Evolutionary conservation across 805 yeast genomes (phyloP).

Genomic region (Candida tibetensis): DNA sequence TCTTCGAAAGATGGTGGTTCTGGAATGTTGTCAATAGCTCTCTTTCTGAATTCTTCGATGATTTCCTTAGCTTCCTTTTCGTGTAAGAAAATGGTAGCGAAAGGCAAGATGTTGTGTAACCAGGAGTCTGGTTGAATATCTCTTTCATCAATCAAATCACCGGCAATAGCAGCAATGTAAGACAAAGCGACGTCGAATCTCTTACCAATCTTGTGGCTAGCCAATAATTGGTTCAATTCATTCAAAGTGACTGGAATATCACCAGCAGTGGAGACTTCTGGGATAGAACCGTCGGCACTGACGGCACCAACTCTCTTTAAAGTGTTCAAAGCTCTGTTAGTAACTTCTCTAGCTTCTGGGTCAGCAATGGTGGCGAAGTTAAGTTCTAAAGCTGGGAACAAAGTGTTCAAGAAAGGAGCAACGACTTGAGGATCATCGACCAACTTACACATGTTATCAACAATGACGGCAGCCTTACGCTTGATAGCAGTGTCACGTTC

Average conservation of each 20-base stretch:
- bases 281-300: constrained; percentile 82
- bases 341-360: constrained; percentile 99
- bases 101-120: constrained; percentile 85
- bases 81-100: constrained; percentile 94
- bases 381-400: constrained; percentile 93
- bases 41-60: constrained; percentile 92
- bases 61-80: constrained; percentile 86
- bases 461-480: constrained; percentile 99
- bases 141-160: constrained; percentile 99
- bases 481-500: constrained; percentile 99
- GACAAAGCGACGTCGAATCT: constrained; percentile 77
- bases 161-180: constrained; percentile 95
- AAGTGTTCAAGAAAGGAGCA: constrained; percentile 96
- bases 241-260: constrained; percentile 83
- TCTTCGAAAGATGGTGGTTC: constrained; percentile 94
- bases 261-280: constrained; percentile 99
- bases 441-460: constrained; percentile 99
- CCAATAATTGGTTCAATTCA: constrained; percentile 72
- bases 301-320: constrained; percentile 99
- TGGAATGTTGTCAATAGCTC: constrained; percentile 98
- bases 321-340: constrained; percentile 94
- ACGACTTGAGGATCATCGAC: constrained; percentile 99
- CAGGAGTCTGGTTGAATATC: constrained; percentile 85
- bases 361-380: constrained; percentile 97
- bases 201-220: constrained; percentile 61